These are phyloP conservation scores for Aureobasidium sp. DNA, from an alignment of 2,329 filamentous ascomycete species.

Conservation along the genomic window DNA sequence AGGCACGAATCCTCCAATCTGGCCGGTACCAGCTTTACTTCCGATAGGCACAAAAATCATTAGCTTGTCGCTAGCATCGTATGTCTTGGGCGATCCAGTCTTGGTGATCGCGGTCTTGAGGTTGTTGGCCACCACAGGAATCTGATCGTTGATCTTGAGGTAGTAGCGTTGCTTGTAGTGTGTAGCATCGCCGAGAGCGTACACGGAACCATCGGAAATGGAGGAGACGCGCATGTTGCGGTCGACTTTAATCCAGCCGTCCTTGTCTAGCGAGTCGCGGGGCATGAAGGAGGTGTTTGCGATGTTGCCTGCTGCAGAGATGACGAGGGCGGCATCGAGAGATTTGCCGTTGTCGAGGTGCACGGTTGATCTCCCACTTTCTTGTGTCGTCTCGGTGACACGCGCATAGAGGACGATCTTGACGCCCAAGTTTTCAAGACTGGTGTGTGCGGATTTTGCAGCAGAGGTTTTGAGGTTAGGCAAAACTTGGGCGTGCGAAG, in stretches of 20 bases:
- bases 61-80: constrained; percentile 6
- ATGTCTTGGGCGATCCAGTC: not conserved
- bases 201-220: not conserved
- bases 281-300: constrained; percentile 45
- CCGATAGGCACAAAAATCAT: constrained; percentile 15
- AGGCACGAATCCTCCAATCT: constrained; percentile 4
- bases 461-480: constrained; percentile 6
- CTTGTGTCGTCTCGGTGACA: not conserved
- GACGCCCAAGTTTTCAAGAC: constrained; percentile 1
- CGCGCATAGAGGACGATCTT: constrained; percentile 4
- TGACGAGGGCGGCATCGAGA: constrained; percentile 40
- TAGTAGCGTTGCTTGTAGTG: constrained; percentile 12
- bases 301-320: constrained; percentile 40
- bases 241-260: constrained; percentile 14
- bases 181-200: constrained; percentile 9
- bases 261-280: not conserved
- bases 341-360: constrained; percentile 36
- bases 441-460: not conserved
- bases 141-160: constrained; percentile 13
- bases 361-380: constrained; percentile 18
- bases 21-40: not conserved
- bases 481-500: constrained; percentile 4
- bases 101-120: not conserved
- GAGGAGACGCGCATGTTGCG: constrained; percentile 6
- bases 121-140: constrained; percentile 6